Percentiles rank a stretch among this genome's conserved stretches.
phyloP scores from a whole-genome alignment of 352 stramenopile genomes.

The Globisporangium nagaii region DNA sequence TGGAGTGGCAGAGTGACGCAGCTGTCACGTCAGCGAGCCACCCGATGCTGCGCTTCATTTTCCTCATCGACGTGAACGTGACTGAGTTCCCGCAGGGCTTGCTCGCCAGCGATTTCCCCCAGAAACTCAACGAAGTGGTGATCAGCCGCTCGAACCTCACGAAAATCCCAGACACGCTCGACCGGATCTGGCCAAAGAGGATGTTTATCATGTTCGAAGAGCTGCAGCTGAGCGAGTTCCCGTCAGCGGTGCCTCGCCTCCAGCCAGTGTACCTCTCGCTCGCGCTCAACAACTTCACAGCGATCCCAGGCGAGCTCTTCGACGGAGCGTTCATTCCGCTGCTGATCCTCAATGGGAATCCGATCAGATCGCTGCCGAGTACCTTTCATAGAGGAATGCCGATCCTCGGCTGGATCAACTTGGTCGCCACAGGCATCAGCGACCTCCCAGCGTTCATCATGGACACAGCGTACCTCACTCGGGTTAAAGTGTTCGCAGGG shows the following conservation, averaged over 20 bases:
- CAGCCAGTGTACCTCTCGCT: constrained; percentile 1
- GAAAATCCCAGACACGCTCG: not conserved
- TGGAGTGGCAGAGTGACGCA: constrained; percentile 4
- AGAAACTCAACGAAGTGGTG: not conserved
- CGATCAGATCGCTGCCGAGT: constrained; percentile 1
- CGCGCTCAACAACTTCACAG: not conserved
- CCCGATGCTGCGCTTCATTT: constrained; percentile 1
- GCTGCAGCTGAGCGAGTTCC: not conserved
- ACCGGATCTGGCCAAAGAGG: constrained; percentile 2
- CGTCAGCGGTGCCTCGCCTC: not conserved
- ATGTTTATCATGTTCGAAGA: not conserved
- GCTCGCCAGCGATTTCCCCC: constrained; percentile 7
- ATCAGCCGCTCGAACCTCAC: constrained; percentile 4
- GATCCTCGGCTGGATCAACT: not conserved
- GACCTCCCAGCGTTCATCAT: not conserved
- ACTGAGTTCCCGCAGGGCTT: constrained; percentile 8
- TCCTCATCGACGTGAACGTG: constrained; percentile 10
- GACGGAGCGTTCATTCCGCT: not conserved
- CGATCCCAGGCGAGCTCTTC: not conserved
- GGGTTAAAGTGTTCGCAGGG: too few species aligned
- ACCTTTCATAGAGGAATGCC: not conserved
- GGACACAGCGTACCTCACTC: not conserved
- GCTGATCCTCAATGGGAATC: constrained; percentile 12
- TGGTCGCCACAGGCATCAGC: not conserved
- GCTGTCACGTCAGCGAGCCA: constrained; percentile 9